Evolutionary conservation across 2,329 filamentous ascomycete genomes (phyloP).

Genomic region (Aspergillus melleus): DNA sequence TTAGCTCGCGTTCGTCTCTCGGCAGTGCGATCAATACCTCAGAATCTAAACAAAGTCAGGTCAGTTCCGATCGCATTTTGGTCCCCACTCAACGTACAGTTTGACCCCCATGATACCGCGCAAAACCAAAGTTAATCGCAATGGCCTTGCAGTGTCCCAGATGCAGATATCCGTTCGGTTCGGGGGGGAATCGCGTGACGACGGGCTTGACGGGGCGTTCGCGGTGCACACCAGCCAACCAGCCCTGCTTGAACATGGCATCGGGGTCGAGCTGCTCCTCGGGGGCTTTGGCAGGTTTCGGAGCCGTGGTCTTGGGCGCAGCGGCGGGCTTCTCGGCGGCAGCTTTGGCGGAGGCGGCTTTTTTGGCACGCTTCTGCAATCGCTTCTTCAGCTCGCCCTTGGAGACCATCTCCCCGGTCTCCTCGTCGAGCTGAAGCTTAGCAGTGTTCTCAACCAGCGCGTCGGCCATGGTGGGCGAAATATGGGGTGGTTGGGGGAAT

Average conservation of each 20-base stretch:
- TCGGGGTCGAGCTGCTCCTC: conserved; percentile 47
- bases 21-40: background rate
- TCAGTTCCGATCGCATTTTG: conserved; percentile 1
- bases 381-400: conserved; percentile 33
- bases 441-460: conserved; percentile 16
- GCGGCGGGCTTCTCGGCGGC: conserved; percentile 45
- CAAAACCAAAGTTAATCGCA: conserved; percentile 94
- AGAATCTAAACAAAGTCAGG: conserved; percentile 9
- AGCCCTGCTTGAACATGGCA: conserved; percentile 78
- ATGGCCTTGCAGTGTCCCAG: conserved; percentile 96
- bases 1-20: conserved; percentile 51
- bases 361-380: conserved; percentile 24
- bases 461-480: conserved; percentile 19
- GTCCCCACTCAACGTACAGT: conserved; percentile 8
- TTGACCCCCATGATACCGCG: conserved; percentile 75
- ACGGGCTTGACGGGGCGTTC: conserved; percentile 56
- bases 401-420: conserved; percentile 25
- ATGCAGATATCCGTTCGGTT: conserved; percentile 91
- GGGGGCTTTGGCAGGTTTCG: conserved; percentile 18
- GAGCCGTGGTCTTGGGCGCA: conserved; percentile 31
- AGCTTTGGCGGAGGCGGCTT: conserved; percentile 29
- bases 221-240: conserved; percentile 70
- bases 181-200: conserved; percentile 74
- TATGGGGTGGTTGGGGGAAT: background rate
- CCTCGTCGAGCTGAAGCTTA: conserved; percentile 23